These are phyloP conservation scores for Mortierella sp. DNA, from an alignment of 371 early-diverging fungal genomes.

Conservation along the genomic window DNA sequence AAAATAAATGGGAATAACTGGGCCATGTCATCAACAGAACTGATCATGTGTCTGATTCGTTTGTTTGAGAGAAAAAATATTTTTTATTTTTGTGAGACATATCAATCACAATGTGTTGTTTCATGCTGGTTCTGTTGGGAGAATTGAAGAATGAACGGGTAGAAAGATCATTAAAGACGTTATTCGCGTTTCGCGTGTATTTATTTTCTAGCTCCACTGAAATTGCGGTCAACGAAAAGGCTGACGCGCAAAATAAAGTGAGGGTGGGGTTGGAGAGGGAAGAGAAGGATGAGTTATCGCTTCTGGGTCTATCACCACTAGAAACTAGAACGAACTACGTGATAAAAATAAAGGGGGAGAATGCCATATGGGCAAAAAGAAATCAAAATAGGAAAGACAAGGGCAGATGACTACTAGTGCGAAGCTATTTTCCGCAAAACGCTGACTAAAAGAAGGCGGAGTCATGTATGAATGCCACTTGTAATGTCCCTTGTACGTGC, in stretches of 20 bases:
- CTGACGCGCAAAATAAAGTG: no score
- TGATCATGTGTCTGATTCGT: no score
- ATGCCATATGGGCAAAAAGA: neutral
- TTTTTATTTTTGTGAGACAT: constrained; percentile 5
- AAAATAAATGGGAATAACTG: no score
- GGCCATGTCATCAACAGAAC: no score
- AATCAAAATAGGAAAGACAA: neutral
- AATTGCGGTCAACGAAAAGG: no score
- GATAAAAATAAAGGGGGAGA: neutral
- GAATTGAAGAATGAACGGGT: neutral
- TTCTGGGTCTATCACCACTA: neutral
- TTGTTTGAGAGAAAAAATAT: no score
- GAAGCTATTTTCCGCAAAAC: neutral
- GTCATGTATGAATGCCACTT: neutral
- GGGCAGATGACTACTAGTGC: neutral
- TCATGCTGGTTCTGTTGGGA: neutral
- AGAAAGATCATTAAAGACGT: neutral
- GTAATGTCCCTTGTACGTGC: neutral
- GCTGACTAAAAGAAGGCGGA: neutral
- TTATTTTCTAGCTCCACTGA: no score
- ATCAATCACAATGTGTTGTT: neutral
- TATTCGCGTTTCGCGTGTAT: neutral
- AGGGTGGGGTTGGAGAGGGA: neutral
- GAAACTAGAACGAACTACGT: neutral
- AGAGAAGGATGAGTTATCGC: neutral